phyloP scores from a whole-genome alignment of 805 yeast species.

The Saccharomycopsis schoenii region DNA sequence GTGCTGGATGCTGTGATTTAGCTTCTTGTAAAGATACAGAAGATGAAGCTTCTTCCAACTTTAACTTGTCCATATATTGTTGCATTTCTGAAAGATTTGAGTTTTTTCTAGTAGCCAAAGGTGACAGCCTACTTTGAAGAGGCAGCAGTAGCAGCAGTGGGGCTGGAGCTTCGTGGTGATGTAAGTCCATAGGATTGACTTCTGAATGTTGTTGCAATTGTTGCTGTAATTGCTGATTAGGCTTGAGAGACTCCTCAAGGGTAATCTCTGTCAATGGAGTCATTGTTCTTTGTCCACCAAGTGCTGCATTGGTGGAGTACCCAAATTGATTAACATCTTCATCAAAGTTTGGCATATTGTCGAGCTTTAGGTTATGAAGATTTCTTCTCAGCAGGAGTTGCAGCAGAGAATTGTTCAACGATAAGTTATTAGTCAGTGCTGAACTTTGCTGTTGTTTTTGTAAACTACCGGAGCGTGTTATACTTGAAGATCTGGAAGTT shows the following conservation, averaged over 20 bases:
- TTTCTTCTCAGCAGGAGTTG: slow-evolving; percentile 26
- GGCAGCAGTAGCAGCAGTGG: neutral
- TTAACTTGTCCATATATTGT: neutral
- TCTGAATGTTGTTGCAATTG: neutral
- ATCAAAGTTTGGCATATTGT: slow-evolving; percentile 8
- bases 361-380: slow-evolving; percentile 25
- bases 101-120: neutral
- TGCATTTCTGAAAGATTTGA: neutral
- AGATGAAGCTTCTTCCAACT: neutral
- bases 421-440: slow-evolving; percentile 10
- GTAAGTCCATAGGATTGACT: neutral
- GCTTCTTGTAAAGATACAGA: neutral
- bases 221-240: neutral
- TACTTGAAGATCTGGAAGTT: slow-evolving; percentile 18
- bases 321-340: slow-evolving; percentile 56
- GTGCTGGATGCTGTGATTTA: neutral
- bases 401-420: neutral
- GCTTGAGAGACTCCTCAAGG: slow-evolving; percentile 17
- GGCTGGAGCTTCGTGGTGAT: neutral
- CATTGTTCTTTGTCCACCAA: slow-evolving; percentile 51
- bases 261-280: slow-evolving; percentile 67
- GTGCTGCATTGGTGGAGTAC: slow-evolving; percentile 36
- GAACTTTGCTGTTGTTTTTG: slow-evolving; percentile 18
- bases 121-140: neutral
- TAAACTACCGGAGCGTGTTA: slow-evolving; percentile 1